These are phyloP conservation scores for Pezicula radicicola DNA, from an alignment of 2,329 filamentous ascomycete genomes.

Conservation along the genomic window DNA sequence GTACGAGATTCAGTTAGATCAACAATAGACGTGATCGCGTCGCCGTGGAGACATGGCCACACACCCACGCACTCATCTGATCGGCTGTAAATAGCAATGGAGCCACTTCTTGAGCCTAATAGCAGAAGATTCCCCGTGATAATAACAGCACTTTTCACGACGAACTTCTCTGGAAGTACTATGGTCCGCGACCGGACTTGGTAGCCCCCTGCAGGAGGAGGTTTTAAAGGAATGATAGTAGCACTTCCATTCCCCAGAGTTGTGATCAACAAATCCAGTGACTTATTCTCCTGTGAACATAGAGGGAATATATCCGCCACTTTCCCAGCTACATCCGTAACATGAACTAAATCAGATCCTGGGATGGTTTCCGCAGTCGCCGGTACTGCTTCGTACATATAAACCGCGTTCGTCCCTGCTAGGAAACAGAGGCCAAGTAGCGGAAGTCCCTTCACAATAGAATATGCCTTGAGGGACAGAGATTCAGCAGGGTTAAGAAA, in stretches of 20 bases:
- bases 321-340: slow-evolving; percentile 21
- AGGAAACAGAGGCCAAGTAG: slow-evolving; percentile 38
- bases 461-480: slow-evolving; percentile 41
- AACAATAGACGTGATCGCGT: slow-evolving; percentile 69
- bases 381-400: slow-evolving; percentile 11
- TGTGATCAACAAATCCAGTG: slow-evolving; percentile 19
- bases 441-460: slow-evolving; percentile 37
- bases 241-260: slow-evolving; percentile 32
- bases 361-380: no score
- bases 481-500: slow-evolving; percentile 13
- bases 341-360: neutral
- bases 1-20: slow-evolving; percentile 33
- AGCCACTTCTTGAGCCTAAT: slow-evolving; percentile 54
- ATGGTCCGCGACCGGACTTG: slow-evolving; percentile 3
- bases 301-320: slow-evolving; percentile 29
- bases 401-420: slow-evolving; percentile 37
- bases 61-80: slow-evolving; percentile 22
- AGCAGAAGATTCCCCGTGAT: slow-evolving; percentile 36
- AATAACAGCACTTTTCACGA: slow-evolving; percentile 46
- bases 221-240: slow-evolving; percentile 22
- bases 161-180: slow-evolving; percentile 39
- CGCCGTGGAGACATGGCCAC: slow-evolving; percentile 19
- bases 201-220: slow-evolving; percentile 5
- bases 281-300: slow-evolving; percentile 1
- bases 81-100: slow-evolving; percentile 43